These are phyloP conservation scores for Oenanthe javanica DNA, from an alignment of 140 eudicot species.

Conservation along the genomic window DNA sequence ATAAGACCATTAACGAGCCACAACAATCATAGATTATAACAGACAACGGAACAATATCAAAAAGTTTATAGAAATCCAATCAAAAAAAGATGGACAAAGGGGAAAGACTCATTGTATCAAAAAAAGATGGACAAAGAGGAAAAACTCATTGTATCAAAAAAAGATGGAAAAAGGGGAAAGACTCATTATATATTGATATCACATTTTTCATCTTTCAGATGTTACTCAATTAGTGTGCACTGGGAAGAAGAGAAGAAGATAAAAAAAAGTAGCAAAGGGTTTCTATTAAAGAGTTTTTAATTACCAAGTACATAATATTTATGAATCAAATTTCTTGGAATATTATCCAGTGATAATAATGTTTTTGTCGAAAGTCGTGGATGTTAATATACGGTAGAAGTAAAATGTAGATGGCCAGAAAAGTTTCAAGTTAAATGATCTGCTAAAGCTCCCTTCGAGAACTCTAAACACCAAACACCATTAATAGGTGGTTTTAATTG, in stretches of 20 bases:
- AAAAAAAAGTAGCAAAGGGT: not conserved
- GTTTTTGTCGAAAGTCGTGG: not conserved
- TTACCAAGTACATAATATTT: not conserved
- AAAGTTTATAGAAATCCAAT: not conserved
- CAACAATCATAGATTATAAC: not conserved
- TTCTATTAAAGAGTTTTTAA: not conserved
- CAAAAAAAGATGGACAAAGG: not conserved
- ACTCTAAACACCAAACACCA: not conserved
- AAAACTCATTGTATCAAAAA: not conserved
- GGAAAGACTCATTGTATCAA: not conserved
- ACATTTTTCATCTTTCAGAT: not conserved
- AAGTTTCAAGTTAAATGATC: not conserved
- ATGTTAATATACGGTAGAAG: not conserved
- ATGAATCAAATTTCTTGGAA: not conserved
- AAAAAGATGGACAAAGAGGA: not conserved
- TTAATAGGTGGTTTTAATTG: not conserved
- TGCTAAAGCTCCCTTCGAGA: not conserved
- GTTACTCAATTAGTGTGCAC: not conserved
- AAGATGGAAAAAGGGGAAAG: not conserved
- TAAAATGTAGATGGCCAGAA: not conserved
- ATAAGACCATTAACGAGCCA: not conserved
- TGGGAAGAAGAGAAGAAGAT: not conserved
- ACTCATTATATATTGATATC: not conserved
- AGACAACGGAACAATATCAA: not conserved
- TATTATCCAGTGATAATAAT: not conserved